phyloP scores from a whole-genome alignment of 2,329 filamentous ascomycete genomes.

The Pezicula rhizophila region DNA sequence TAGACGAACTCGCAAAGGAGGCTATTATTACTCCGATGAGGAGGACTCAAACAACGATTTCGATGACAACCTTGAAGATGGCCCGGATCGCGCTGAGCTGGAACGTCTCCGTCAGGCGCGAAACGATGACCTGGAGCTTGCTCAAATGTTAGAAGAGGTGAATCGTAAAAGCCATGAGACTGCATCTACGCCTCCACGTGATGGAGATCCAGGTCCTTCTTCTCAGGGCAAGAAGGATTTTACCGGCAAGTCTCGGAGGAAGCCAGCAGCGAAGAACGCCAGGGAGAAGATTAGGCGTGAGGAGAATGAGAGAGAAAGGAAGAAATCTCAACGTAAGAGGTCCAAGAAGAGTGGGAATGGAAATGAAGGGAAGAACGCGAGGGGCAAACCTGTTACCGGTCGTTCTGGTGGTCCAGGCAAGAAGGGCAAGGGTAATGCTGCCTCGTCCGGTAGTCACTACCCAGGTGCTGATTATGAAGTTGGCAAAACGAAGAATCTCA shows the following conservation, averaged over 20 bases:
- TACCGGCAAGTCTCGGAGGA: constrained; percentile 12
- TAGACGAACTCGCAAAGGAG: too few species aligned
- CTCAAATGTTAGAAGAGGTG: constrained; percentile 10
- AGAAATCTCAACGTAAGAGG: constrained; percentile 16
- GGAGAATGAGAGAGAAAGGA: constrained; percentile 14
- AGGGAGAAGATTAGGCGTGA: constrained; percentile 7
- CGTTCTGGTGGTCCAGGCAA: neutral
- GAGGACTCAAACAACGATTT: neutral
- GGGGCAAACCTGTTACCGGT: neutral
- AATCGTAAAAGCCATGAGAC: neutral
- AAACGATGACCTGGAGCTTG: neutral
- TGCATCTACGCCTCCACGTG: neutral
- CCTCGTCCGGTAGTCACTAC: constrained; percentile 2
- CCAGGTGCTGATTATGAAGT: constrained; percentile 5
- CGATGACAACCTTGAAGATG: too few species aligned
- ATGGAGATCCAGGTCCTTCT: neutral
- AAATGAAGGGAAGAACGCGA: neutral
- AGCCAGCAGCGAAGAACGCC: constrained; percentile 15
- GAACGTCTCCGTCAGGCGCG: too few species aligned
- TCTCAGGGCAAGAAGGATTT: constrained; percentile 5
- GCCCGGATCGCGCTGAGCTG: too few species aligned
- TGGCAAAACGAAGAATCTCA: neutral
- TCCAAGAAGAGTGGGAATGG: neutral
- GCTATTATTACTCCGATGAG: neutral
- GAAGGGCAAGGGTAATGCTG: constrained; percentile 5